A percentile compares a stretch with the other conserved stretches of the same genome.
Evolutionary conservation across 306 rosid genomes (phyloP).

Genomic region (Rubus idaeus): DNA sequence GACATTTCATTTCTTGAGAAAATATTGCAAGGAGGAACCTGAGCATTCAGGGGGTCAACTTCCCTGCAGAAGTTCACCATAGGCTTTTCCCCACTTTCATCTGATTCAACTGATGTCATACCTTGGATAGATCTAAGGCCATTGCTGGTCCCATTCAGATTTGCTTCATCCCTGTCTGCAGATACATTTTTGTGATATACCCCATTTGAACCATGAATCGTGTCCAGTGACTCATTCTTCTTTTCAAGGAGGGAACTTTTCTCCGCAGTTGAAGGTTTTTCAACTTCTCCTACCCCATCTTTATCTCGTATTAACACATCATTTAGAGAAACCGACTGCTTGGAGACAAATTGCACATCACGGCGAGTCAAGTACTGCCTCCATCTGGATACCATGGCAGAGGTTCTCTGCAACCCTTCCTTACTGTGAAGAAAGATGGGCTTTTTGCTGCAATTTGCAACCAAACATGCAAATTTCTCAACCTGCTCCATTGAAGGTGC

Average conservation of each 20-base stretch:
- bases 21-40: slow-evolving; percentile 72
- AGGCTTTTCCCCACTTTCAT: slow-evolving; percentile 40
- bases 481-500: slow-evolving; percentile 87
- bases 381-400: slow-evolving; percentile 96
- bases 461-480: slow-evolving; percentile 69
- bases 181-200: slow-evolving; percentile 19
- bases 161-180: slow-evolving; percentile 27
- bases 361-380: slow-evolving; percentile 60
- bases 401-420: slow-evolving; percentile 88
- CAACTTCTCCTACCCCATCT: slow-evolving; percentile 29
- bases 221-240: slow-evolving; percentile 34
- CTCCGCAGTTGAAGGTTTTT: slow-evolving; percentile 31
- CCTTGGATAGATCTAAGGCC: slow-evolving; percentile 37
- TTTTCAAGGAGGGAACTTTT: slow-evolving; percentile 36
- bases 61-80: slow-evolving; percentile 33
- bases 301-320: not conserved
- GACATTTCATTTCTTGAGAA: slow-evolving; percentile 81
- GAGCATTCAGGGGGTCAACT: slow-evolving; percentile 72
- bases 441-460: slow-evolving; percentile 68
- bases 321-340: slow-evolving; percentile 42
- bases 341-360: slow-evolving; percentile 39
- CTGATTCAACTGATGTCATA: slow-evolving; percentile 35
- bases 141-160: slow-evolving; percentile 36
- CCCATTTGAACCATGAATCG: slow-evolving; percentile 33
- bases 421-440: slow-evolving; percentile 87